Evolutionary conservation across 2,329 filamentous ascomycete species (phyloP), one percentile per base, ranked within the genome.

Genomic region (Pseudopithomyces chartarum): DNA sequence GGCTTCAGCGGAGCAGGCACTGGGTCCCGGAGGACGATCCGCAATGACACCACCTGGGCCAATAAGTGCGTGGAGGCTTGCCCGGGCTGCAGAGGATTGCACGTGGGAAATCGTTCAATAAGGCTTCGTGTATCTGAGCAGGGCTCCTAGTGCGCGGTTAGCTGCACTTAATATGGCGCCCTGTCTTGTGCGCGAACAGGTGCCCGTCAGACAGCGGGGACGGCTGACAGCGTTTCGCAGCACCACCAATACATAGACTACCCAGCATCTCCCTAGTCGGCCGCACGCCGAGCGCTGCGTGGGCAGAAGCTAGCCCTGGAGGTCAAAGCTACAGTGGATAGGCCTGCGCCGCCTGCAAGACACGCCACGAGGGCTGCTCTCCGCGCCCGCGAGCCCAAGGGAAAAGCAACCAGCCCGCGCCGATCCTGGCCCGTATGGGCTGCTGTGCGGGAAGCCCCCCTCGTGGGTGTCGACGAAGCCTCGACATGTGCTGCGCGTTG

Each of bases 41-140:
- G 61, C 59, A 65, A 64, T 64, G 60, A 62, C 64, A 59, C 56
- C 26, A 54, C 61, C 57, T 52, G 54, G 64, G 62, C 70, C 68
- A 73, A 74, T 72, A 63, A 64, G 62, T 65, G 63, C 56, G 33
- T 43, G 60, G 57, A 59, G 47, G 59, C 65, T 52, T 54, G 66
- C 68, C 64, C 62, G 67, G 65, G 54, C 61, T 59, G 58, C 60
- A 65, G 65, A 56, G 67, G 63, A 45, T 50, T 60, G 64, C 71
- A 75, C 71, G 73, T 74, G 73, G 71, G 66, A 72, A 68, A 73
- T 74, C 68, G 70, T 70, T 70, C 65, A 73, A 72, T 68, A 71
- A 69, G 70, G 62, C 67, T 66, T 74, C 72, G 71, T 74, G 69
- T 70, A 74, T 75, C 71, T 71, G 54, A 63, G 61, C 67, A 66